Conservation (phyloP, 768 basidiomycete species). For the Mycena maculata region DNA sequence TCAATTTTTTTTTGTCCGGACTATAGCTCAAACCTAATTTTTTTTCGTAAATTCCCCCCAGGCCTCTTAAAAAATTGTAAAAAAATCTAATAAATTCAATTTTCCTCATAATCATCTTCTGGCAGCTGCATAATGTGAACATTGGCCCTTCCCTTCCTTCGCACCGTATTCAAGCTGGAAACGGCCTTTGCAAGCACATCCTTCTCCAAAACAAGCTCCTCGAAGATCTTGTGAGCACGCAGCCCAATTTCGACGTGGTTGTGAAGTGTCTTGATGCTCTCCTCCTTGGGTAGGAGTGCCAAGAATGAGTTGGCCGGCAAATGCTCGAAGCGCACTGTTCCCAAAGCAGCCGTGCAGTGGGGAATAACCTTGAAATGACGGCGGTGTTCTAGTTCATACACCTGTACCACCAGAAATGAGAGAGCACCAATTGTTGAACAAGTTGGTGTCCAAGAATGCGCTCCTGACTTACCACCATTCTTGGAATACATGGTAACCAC, state of each 20-base stretch:
- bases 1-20: not conserved
- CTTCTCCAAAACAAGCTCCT: not conserved
- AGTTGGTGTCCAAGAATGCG: not conserved
- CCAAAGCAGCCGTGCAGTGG: not conserved
- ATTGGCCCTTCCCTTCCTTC: not conserved
- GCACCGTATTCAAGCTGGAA: constrained; percentile 1
- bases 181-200: constrained; percentile 6
- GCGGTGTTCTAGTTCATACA: not conserved
- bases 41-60: too few relatives aligned
- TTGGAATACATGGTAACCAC: constrained; percentile 17
- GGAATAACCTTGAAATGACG: not conserved
- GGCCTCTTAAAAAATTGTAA: not conserved
- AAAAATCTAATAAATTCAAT: not conserved
- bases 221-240: not conserved
- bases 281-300: not conserved
- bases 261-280: not conserved
- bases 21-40: not conserved
- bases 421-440: not conserved
- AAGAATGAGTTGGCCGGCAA: not conserved
- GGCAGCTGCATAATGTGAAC: not conserved
- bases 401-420: not conserved
- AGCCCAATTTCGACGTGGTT: not conserved
- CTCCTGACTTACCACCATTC: constrained; percentile 8
- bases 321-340: not conserved
- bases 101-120: not conserved